Base-by-base conservation (phyloP, 2,329 filamentous ascomycete genomes). In the Lasiodiplodia theobromae region DNA sequence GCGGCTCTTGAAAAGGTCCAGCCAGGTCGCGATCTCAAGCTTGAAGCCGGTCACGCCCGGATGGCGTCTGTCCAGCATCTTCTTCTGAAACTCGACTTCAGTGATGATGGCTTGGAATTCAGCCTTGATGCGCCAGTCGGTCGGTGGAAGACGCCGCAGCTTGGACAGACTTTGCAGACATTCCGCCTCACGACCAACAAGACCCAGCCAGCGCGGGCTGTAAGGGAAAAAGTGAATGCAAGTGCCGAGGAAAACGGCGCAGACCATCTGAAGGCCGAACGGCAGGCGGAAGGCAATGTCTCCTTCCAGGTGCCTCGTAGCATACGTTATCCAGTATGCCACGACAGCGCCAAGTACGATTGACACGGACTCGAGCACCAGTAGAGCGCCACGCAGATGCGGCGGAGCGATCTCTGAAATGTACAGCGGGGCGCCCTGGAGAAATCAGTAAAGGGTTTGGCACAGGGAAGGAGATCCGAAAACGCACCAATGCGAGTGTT, bases 391-490 rank as follows among this genome's bases (percentile, higher is more conserved):
- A 77, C 91, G 87, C 71, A 94, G 89, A 80, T 92, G 92, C 77
- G 88, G 79, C 1, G 80, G 79, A 0, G 81, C 77, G 78, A 93
- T 92, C 82, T 93, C 91, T 56, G 90, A 92, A 91, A 94, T 94
- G 86, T 94, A 95, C 82, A 94, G 72, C 67, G 80, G 80, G 69
- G 80, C 79, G 71, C 78, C 76, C 69, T 67, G 25, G 2, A 34
- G 57, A 4, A n/a, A 23, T 84, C 73, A 84, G 82, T 73, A 8
- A 34, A 21, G 6, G 16, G 6, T 16, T 11, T 62, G 5, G 6
- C 5, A 3, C 1, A 7, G 8, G 10, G 3, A 6, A 7, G 16
- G 7, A 1, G 7, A 5, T 18, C 5, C 0, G 4, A n/a, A 25
- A 89, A 38, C 56, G 2, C 18, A 64, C 56, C 54, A 76, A 73